These are phyloP conservation scores for Tetrapyrgos nigripes DNA, from an alignment of 1,284 basidiomycete species.

Conservation along the genomic window DNA sequence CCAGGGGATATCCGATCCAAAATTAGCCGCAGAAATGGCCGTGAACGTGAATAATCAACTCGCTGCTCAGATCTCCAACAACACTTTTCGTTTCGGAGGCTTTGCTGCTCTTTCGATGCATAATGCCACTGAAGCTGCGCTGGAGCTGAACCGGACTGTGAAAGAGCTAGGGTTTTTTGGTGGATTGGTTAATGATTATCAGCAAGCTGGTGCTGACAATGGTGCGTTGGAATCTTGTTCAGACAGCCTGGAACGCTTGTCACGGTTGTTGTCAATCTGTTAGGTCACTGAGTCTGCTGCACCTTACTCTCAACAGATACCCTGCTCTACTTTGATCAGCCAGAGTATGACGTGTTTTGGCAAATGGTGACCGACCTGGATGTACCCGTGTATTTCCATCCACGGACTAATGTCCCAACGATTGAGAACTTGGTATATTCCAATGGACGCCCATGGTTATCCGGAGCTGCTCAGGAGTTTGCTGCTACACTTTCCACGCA, in stretches of 20 bases:
- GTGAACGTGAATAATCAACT: constrained; percentile 41
- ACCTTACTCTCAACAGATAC: constrained; percentile 40
- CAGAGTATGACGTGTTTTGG: constrained; percentile 52
- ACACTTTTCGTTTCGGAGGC: constrained; percentile 46
- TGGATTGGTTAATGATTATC: constrained; percentile 49
- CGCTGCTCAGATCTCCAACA: constrained; percentile 44
- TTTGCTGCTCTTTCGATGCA: constrained; percentile 53
- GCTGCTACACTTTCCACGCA: constrained; percentile 46
- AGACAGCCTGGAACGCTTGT: no score
- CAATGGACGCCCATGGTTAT: constrained; percentile 40
- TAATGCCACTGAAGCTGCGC: constrained; percentile 45
- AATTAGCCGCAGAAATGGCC: constrained; percentile 38
- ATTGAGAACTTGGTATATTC: constrained; percentile 33
- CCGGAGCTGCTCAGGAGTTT: constrained; percentile 43
- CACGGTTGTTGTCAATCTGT: no score
- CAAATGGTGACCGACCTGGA: constrained; percentile 46
- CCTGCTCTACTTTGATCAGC: constrained; percentile 48
- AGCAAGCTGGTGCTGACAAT: constrained; percentile 30
- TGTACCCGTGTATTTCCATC: constrained; percentile 51
- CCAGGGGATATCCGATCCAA: constrained; percentile 45
- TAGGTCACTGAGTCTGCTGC: neutral
- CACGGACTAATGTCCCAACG: constrained; percentile 41
- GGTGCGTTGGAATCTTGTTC: constrained; percentile 1
- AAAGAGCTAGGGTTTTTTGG: constrained; percentile 47
- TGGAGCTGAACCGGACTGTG: constrained; percentile 47